A percentile compares a stretch with the other conserved stretches of the same genome.
These are phyloP conservation scores for Zygoascus bituminiphila DNA, from an alignment of 805 yeast genomes.

Conservation along the genomic window DNA sequence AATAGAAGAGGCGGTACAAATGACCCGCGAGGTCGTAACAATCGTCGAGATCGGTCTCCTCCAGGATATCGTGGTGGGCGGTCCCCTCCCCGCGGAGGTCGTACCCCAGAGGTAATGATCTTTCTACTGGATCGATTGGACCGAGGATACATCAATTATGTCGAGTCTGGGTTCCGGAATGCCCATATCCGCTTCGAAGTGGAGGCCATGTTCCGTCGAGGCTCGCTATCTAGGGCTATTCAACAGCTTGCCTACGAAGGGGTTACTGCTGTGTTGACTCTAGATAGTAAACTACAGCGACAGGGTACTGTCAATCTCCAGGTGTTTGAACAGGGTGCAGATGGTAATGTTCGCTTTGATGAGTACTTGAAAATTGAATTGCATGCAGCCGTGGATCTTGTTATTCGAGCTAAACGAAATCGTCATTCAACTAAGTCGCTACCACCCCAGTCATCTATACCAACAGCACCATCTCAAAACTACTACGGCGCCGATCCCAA, in stretches of 20 bases:
- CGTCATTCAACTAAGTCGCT: background rate
- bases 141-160: constrained; percentile 35
- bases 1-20: background rate
- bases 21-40: constrained; percentile 2
- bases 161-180: constrained; percentile 33
- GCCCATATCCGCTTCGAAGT: constrained; percentile 36
- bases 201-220: constrained; percentile 36
- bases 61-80: background rate
- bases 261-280: constrained; percentile 57
- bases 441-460: constrained; percentile 4
- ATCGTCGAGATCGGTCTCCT: constrained; percentile 9
- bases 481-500: background rate
- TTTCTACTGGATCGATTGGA: constrained; percentile 42
- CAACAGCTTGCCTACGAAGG: constrained; percentile 79
- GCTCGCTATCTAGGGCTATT: constrained; percentile 40
- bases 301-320: constrained; percentile 53
- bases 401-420: constrained; percentile 25
- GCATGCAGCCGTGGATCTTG: constrained; percentile 54
- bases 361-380: constrained; percentile 68
- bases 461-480: background rate
- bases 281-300: constrained; percentile 40
- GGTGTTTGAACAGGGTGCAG: constrained; percentile 57
- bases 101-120: constrained; percentile 38
- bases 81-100: constrained; percentile 10
- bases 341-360: constrained; percentile 56